phyloP scores from a whole-genome alignment of 2,329 filamentous ascomycete genomes.

The Nothophaeocryptopus gaeumannii region DNA sequence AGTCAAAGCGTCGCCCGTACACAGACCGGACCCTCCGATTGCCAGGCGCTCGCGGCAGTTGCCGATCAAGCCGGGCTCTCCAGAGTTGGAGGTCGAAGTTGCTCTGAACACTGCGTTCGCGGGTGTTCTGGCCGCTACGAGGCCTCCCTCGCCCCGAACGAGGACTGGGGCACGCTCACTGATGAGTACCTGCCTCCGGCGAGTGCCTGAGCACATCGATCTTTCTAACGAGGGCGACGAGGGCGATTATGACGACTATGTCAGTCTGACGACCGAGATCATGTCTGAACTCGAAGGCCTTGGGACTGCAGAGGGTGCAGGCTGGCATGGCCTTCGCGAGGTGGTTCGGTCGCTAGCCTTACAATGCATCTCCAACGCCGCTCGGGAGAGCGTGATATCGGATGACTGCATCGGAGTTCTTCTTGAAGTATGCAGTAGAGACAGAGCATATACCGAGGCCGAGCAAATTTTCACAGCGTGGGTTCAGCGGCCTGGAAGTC shows the following conservation, averaged over 20 bases:
- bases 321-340: conserved; percentile 41
- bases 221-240: conserved; percentile 37
- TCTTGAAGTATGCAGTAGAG: conserved; percentile 4
- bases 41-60: conserved; percentile 2
- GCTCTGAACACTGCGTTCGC: conserved; percentile 5
- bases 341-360: conserved; percentile 43
- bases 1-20: not conserved
- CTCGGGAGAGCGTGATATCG: conserved; percentile 35
- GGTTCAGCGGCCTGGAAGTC: not conserved
- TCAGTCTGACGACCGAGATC: conserved; percentile 33
- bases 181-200: conserved; percentile 38
- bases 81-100: not conserved
- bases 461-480: conserved; percentile 2
- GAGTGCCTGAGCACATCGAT: conserved; percentile 42
- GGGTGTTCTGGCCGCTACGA: conserved; percentile 2
- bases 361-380: conserved; percentile 37
- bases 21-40: not conserved
- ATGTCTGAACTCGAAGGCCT: conserved; percentile 42
- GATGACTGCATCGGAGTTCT: conserved; percentile 9
- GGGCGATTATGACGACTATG: conserved; percentile 31
- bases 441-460: conserved; percentile 7
- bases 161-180: conserved; percentile 38
- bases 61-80: conserved; percentile 10
- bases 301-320: conserved; percentile 33
- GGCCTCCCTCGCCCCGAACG: conserved; percentile 11